Conservation (phyloP, 306 rosid species). For the Begonia masoniana region DNA sequence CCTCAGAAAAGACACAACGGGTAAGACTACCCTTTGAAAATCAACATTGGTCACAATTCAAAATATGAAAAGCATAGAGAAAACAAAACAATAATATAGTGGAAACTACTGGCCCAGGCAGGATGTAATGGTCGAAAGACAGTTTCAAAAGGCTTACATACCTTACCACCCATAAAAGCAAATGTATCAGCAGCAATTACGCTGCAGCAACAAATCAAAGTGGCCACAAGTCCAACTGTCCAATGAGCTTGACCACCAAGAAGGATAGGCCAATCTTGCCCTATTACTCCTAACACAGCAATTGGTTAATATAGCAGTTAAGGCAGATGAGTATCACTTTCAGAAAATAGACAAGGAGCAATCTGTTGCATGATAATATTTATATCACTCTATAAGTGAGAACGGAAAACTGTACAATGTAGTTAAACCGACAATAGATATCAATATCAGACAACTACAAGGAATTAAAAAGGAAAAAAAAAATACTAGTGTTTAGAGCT, state of each 20-base stretch:
- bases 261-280: slow-evolving; percentile 36
- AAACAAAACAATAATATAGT: too few relatives aligned
- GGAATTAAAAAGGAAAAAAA: slow-evolving; percentile 1
- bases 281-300: slow-evolving; percentile 25
- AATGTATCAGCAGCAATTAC: slow-evolving; percentile 90
- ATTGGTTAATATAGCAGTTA: neutral
- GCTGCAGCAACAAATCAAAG: slow-evolving; percentile 69
- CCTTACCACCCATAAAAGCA: slow-evolving; percentile 94
- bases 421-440: too few relatives aligned
- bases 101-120: too few relatives aligned
- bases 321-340: too few relatives aligned
- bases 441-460: too few relatives aligned
- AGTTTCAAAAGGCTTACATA: slow-evolving; percentile 18
- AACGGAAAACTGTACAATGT: too few relatives aligned
- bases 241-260: slow-evolving; percentile 69
- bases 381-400: too few relatives aligned
- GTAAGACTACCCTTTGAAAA: neutral
- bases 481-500: slow-evolving; percentile 63
- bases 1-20: too few relatives aligned
- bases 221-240: slow-evolving; percentile 97
- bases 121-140: slow-evolving; percentile 2
- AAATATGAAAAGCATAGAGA: neutral
- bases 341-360: too few relatives aligned
- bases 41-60: neutral
- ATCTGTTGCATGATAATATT: too few relatives aligned